Base-by-base conservation (phyloP, 2,329 filamentous ascomycete genomes). In the Talaromyces pinophilus region DNA sequence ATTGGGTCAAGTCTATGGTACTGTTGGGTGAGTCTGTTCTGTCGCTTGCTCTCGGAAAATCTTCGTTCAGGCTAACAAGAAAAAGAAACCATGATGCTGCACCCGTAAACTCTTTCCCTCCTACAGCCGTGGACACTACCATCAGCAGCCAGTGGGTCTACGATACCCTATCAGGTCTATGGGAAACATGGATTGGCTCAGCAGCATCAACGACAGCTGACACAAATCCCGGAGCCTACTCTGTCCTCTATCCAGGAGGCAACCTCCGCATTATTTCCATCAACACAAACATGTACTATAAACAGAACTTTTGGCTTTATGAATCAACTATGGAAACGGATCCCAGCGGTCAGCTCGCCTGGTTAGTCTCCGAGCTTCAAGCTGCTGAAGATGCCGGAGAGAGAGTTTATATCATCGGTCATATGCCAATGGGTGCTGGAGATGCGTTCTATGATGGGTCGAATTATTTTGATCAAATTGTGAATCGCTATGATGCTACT, bases 271-370 rank as follows among this genome's bases (percentile, higher is more conserved):
- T 88, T 70, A 86, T 88, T 69, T 86, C 84, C 8, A 73, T 87
- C 67, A 86, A 84, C 75, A 86, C 83, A 2, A 86, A 86, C 71
- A 71, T 87, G 63, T 86, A 83, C 74, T 87, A 87, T 72, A 81
- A 80, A 30, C 75, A 82, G 67, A 87, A 88, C 76, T 85, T 83
- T 71, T 85, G 82, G 78, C 72, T 86, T 11, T 87, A 85, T 67
- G 79, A 83, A 70, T 77, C 81, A 60, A 76, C 78, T 0, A 82
- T 84, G 77, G 74, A 82, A 64, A 75, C 73, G 4, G 85, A 87
- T 70, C 85, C 84, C 1, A 82, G 80, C 70, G 79, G 80, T 8
- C 81, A 86, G 72, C 76, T 87, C 6, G 76, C 79, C 13, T 87
- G 85, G 83, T 76, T 88, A 4, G 80, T 85, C 1, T 67, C 70